These are phyloP conservation scores for Evernia prunastri DNA, from an alignment of 495 filamentous ascomycete species.

Conservation along the genomic window DNA sequence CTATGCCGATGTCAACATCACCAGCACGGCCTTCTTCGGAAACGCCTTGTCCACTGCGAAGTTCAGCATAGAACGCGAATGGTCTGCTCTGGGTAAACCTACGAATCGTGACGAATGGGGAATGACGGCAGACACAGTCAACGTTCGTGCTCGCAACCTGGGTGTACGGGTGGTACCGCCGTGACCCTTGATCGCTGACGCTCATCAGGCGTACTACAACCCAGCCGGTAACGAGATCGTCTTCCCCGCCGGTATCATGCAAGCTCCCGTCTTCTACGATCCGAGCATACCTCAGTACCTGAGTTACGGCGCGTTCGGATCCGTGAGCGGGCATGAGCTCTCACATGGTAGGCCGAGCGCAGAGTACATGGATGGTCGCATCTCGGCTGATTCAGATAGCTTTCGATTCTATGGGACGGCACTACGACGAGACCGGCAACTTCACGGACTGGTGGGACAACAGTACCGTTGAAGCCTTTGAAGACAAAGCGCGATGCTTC, in stretches of 20 bases:
- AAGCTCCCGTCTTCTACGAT: conserved; percentile 60
- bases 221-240: conserved; percentile 60
- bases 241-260: conserved; percentile 69
- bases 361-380: background rate
- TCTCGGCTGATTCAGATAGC: conserved; percentile 34
- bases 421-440: conserved; percentile 62
- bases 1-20: conserved; percentile 51
- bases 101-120: conserved; percentile 56
- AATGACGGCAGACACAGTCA: conserved; percentile 56
- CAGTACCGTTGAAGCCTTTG: conserved; percentile 54
- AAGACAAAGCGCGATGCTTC: conserved; percentile 62
- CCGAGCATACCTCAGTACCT: conserved; percentile 56
- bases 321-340: conserved; percentile 67
- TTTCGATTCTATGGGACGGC: conserved; percentile 62
- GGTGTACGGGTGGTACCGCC: background rate
- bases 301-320: conserved; percentile 64
- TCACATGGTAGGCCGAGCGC: conserved; percentile 47
- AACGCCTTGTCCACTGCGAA: conserved; percentile 49
- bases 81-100: conserved; percentile 54
- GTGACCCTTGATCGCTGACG: background rate
- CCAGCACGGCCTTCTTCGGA: conserved; percentile 50
- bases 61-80: conserved; percentile 44
- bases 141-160: conserved; percentile 27
- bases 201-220: conserved; percentile 51
- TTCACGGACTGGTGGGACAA: conserved; percentile 67